Evolutionary conservation across 495 filamentous ascomycete genomes (phyloP).

Genomic region (Talaromyces stipitatus): DNA sequence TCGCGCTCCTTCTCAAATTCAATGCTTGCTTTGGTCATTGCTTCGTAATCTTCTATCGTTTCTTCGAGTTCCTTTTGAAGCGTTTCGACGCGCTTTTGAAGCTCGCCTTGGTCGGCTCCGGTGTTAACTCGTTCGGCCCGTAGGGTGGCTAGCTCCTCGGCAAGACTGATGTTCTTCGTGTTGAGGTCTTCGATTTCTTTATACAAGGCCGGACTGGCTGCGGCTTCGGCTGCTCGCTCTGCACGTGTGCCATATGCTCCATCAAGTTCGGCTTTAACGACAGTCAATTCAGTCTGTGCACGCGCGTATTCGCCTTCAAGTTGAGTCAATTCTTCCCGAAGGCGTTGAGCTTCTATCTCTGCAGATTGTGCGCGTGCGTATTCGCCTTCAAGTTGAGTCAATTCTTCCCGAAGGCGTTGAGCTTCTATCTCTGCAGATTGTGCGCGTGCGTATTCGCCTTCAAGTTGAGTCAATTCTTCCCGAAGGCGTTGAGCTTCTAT

Average conservation of each 20-base stretch:
- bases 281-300: constrained; percentile 81
- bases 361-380: constrained; percentile 63
- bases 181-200: constrained; percentile 60
- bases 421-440: constrained; percentile 49
- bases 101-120: constrained; percentile 28
- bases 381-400: constrained; percentile 44
- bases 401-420: background rate
- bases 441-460: constrained; percentile 48
- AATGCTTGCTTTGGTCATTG: constrained; percentile 77
- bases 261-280: constrained; percentile 91
- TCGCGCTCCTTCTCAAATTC: constrained; percentile 81
- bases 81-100: constrained; percentile 49
- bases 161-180: constrained; percentile 48
- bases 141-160: constrained; percentile 49
- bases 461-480: constrained; percentile 38
- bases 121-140: constrained; percentile 29
- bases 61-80: constrained; percentile 75
- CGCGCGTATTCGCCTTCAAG: constrained; percentile 78
- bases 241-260: constrained; percentile 78
- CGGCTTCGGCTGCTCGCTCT: constrained; percentile 69
- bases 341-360: constrained; percentile 44
- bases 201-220: constrained; percentile 56
- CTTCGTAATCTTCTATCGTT: constrained; percentile 79
- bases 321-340: constrained; percentile 56
- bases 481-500: background rate